A percentile compares a stretch with the other conserved stretches of the same genome.
Evolutionary conservation across 176 grass and related monocot species (phyloP).

Genomic region (Avena eriantha): DNA sequence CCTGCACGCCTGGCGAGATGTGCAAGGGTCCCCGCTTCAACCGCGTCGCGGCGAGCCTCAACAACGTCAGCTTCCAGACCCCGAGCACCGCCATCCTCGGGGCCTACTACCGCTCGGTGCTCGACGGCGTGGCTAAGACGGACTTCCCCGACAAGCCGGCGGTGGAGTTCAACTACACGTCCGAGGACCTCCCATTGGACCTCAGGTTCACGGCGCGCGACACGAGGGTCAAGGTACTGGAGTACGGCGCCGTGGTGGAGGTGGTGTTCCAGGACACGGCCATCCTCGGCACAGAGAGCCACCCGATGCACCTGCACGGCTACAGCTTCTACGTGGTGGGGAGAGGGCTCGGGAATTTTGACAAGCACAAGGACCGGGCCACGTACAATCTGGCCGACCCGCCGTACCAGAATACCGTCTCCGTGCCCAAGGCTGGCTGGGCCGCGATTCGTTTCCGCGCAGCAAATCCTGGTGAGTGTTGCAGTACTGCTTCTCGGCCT

Average conservation of each 20-base stretch:
- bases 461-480: constrained; percentile 40
- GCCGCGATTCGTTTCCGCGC: constrained; percentile 49
- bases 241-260: constrained; percentile 58
- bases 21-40: background rate
- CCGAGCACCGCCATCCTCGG: constrained; percentile 38
- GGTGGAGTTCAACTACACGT: constrained; percentile 51
- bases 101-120: constrained; percentile 25
- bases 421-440: constrained; percentile 40
- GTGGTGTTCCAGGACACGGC: constrained; percentile 47
- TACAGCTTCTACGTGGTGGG: constrained; percentile 52
- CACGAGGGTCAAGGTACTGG: constrained; percentile 70
- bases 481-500: background rate
- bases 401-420: constrained; percentile 44
- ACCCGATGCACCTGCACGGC: constrained; percentile 49
- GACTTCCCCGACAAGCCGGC: constrained; percentile 61
- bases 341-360: constrained; percentile 28
- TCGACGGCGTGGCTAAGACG: background rate
- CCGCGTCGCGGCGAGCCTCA: constrained; percentile 50
- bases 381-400: constrained; percentile 45
- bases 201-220: constrained; percentile 5
- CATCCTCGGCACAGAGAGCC: constrained; percentile 40
- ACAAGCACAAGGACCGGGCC: constrained; percentile 1
- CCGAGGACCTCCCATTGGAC: background rate
- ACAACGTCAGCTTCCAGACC: constrained; percentile 53
- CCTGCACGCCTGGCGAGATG: background rate